Conservation (phyloP, 2,329 filamentous ascomycete species). For the Alternaria triticimaculans region DNA sequence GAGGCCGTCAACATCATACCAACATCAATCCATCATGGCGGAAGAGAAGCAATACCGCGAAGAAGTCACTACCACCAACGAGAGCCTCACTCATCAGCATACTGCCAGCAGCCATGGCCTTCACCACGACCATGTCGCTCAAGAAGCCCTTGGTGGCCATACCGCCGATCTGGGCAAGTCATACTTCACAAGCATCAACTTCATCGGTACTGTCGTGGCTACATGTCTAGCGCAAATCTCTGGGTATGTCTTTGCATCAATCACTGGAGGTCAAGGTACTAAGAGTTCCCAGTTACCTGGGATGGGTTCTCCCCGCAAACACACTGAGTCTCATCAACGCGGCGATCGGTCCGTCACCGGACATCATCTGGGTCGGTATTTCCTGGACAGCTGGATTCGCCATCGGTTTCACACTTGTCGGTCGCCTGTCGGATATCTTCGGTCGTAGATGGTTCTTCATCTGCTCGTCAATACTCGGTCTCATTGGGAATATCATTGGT, state of each 20-base stretch:
- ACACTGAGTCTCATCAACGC: slow-evolving; percentile 44
- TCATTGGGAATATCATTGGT: slow-evolving; percentile 48
- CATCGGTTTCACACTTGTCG: slow-evolving; percentile 48
- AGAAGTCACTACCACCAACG: slow-evolving; percentile 12
- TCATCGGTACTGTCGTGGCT: slow-evolving; percentile 41
- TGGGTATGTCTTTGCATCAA: slow-evolving; percentile 6
- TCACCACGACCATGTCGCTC: slow-evolving; percentile 38
- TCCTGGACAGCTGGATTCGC: slow-evolving; percentile 45
- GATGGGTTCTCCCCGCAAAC: slow-evolving; percentile 41
- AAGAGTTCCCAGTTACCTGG: slow-evolving; percentile 24
- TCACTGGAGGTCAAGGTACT: neutral
- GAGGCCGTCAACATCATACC: neutral
- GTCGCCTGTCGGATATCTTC: slow-evolving; percentile 49
- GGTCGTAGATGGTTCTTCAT: slow-evolving; percentile 48
- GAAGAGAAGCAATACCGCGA: slow-evolving; percentile 27
- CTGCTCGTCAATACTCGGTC: slow-evolving; percentile 38
- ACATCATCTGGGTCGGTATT: slow-evolving; percentile 49
- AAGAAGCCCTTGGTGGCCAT: slow-evolving; percentile 37
- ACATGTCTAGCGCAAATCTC: slow-evolving; percentile 42
- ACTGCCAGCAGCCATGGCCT: slow-evolving; percentile 22
- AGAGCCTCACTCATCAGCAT: slow-evolving; percentile 12
- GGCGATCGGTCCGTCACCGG: slow-evolving; percentile 47
- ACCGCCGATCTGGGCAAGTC: slow-evolving; percentile 31
- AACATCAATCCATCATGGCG: slow-evolving; percentile 19
- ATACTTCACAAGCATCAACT: slow-evolving; percentile 33